phyloP scores from a whole-genome alignment of 768 basidiomycete genomes.

The Tylopilus subfusipes region DNA sequence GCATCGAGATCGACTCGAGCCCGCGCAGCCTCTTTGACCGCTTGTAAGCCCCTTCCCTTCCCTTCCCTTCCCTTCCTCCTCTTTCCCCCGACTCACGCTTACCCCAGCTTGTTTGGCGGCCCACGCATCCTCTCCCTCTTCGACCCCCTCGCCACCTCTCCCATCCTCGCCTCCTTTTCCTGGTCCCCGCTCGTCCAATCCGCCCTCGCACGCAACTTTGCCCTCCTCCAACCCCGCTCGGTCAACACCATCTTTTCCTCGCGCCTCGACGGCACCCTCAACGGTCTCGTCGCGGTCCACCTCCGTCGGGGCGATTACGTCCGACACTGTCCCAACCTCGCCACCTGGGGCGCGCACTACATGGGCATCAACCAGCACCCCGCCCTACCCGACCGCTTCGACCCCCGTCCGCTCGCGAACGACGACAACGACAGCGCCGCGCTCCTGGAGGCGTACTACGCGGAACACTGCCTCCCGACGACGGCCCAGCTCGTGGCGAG shows the following conservation, averaged over 20 bases:
- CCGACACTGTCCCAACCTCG: constrained; percentile 53
- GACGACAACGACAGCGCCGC: constrained; percentile 4
- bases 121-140: constrained; percentile 41
- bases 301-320: constrained; percentile 58
- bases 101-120: constrained; percentile 43
- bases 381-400: constrained; percentile 39
- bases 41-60: constrained; percentile 44
- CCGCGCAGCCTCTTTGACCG: constrained; percentile 45
- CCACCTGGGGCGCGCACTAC: constrained; percentile 41
- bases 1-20: constrained; percentile 44
- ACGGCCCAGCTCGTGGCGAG: constrained; percentile 40
- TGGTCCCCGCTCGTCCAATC: constrained; percentile 53
- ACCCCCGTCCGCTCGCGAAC: constrained; percentile 17
- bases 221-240: constrained; percentile 36
- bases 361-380: constrained; percentile 51
- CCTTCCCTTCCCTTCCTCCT: not conserved
- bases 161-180: constrained; percentile 45
- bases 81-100: not conserved
- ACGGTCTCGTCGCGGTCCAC: constrained; percentile 52
- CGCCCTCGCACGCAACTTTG: constrained; percentile 49
- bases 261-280: constrained; percentile 27
- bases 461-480: constrained; percentile 38
- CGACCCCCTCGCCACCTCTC: constrained; percentile 42
- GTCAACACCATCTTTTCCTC: constrained; percentile 20
- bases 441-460: constrained; percentile 12